Base-by-base conservation (phyloP, 1,139 yeast genomes). In the Yamadazyma taylorii region DNA sequence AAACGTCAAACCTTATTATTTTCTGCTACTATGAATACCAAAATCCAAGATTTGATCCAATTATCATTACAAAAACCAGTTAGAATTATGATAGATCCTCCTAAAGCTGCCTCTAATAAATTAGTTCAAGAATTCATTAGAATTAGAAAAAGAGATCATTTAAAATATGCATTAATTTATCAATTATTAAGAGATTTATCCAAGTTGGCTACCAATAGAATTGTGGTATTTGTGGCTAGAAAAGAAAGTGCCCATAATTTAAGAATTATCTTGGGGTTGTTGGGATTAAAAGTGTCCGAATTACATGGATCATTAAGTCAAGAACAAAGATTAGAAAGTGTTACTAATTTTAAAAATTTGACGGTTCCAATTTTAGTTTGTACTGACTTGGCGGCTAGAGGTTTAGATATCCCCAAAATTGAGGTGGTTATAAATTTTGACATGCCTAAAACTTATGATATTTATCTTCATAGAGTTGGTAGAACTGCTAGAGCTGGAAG, bases 401-500 rank as follows among this genome's bases (percentile, higher is more conserved):
- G 99, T 75, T 77, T 92, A 58, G 99, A 92, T 85, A 92, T 92
- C 57, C 97, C 97, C 45, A 90, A 90, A 66, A 89, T 92, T 60
- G 97, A 89, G 60, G 81, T 85, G 42, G 98, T 92, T 37, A 76
- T 92, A 55, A 92, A 92, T 63, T 94, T 75, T 60, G 98, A 94
- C 57, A 88, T 94, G 95, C 98, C 98, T 36, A 87, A 88, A 58
- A 73, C 85, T 17, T 82, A 85, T 55, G 98, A 92, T 50, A 78
- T 89, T 29, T 94, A 92, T 60, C 71, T 92, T 58, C 98, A 92
- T 66, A 84, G 99, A 72, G 97, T 94, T 45, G 98, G 98, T 66
- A 86, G 99, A 75, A 92, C 98, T 39, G 99, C 98, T 9, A 87
- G 99, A 78, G 99, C 97, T 37, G 98, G 98, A 26, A 79, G 97